phyloP scores from a whole-genome alignment of 2,329 filamentous ascomycete genomes.

The Lecanicillium sp. region DNA sequence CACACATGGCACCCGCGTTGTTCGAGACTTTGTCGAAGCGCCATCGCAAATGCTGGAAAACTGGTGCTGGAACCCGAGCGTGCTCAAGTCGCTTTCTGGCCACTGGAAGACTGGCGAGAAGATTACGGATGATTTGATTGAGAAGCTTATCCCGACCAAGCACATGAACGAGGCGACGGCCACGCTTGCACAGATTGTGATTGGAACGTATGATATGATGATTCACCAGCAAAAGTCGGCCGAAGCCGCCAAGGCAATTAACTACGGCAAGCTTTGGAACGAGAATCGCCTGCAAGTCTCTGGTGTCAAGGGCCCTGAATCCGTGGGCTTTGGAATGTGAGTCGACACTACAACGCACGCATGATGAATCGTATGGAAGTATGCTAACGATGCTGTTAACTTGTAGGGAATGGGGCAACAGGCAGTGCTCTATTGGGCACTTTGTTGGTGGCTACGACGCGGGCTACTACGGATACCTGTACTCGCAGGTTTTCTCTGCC shows the following conservation, averaged over 20 bases:
- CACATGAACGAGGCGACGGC: slow-evolving; percentile 75
- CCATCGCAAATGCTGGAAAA: slow-evolving; percentile 70
- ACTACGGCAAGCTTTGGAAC: slow-evolving; percentile 64
- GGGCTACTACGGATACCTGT: slow-evolving; percentile 71
- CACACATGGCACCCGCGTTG: slow-evolving; percentile 60
- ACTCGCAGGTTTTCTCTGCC: slow-evolving; percentile 71
- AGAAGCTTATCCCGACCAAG: slow-evolving; percentile 68
- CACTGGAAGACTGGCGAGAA: slow-evolving; percentile 64
- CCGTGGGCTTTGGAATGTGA: slow-evolving; percentile 48
- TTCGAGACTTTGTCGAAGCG: slow-evolving; percentile 64
- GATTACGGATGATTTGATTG: slow-evolving; percentile 68
- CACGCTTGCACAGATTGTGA: slow-evolving; percentile 71
- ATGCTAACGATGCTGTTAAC: slow-evolving; percentile 17
- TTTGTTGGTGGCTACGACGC: slow-evolving; percentile 80
- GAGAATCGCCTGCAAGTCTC: slow-evolving; percentile 62
- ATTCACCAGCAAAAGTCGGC: slow-evolving; percentile 66
- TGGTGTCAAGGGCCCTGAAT: slow-evolving; percentile 68
- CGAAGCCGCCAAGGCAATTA: slow-evolving; percentile 57
- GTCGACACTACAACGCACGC: slow-evolving; percentile 18
- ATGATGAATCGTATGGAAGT: too few relatives aligned
- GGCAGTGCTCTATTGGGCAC: slow-evolving; percentile 74
- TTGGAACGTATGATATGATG: slow-evolving; percentile 79
- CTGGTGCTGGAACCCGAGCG: slow-evolving; percentile 64
- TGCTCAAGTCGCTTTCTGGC: slow-evolving; percentile 58
- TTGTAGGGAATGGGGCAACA: slow-evolving; percentile 61